phyloP scores from a whole-genome alignment of 2,329 filamentous ascomycete genomes.

The Hypoxylon sp. region DNA sequence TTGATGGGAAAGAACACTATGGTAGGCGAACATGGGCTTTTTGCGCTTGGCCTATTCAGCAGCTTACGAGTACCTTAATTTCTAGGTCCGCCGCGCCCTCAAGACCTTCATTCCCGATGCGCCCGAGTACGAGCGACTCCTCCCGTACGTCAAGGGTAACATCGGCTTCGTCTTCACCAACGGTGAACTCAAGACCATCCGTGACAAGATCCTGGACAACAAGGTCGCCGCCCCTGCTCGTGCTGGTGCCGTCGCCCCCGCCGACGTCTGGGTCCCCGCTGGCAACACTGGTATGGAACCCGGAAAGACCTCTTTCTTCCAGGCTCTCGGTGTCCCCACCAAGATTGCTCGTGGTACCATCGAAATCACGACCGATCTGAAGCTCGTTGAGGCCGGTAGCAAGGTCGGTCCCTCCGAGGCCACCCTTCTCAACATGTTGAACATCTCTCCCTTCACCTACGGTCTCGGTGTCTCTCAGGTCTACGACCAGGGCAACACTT shows the following conservation, averaged over 20 bases:
- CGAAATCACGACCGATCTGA: slow-evolving; percentile 98
- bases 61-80: slow-evolving; percentile 7
- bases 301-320: slow-evolving; percentile 99
- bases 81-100: slow-evolving; percentile 91
- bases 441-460: slow-evolving; percentile 99
- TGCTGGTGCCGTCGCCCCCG: slow-evolving; percentile 95
- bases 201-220: slow-evolving; percentile 95
- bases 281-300: slow-evolving; percentile 99
- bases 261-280: slow-evolving; percentile 93
- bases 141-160: slow-evolving; percentile 96
- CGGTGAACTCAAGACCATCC: slow-evolving; percentile 88
- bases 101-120: slow-evolving; percentile 91
- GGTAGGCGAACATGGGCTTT: slow-evolving; percentile 65
- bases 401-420: slow-evolving; percentile 99
- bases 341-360: slow-evolving; percentile 99
- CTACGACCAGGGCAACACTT: slow-evolving; percentile 97
- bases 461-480: slow-evolving; percentile 97
- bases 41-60: background rate
- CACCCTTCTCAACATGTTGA: slow-evolving; percentile 98
- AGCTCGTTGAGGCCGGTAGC: slow-evolving; percentile 91
- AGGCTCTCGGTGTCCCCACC: slow-evolving; percentile 99
- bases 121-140: slow-evolving; percentile 98
- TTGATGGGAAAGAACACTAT: slow-evolving; percentile 99
- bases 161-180: slow-evolving; percentile 99
- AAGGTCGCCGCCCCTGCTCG: slow-evolving; percentile 97